Percentiles rank a stretch among this genome's conserved stretches.
These are phyloP conservation scores for Harrya chromipes DNA, from an alignment of 768 basidiomycete genomes.

Conservation along the genomic window DNA sequence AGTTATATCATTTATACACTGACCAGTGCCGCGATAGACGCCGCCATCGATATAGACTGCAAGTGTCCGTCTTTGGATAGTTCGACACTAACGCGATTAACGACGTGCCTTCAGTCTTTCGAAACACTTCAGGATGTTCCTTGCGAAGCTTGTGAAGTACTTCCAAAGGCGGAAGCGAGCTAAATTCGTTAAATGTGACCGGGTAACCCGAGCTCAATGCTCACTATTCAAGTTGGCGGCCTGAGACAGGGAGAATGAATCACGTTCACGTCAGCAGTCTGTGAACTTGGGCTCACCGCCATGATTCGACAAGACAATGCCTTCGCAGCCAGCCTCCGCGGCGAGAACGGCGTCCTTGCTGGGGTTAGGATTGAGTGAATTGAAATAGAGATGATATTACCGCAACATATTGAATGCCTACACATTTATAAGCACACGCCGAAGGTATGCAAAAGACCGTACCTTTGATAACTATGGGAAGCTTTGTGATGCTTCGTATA, in stretches of 20 bases:
- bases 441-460: background rate
- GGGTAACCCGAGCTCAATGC: constrained; percentile 15
- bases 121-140: constrained; percentile 72
- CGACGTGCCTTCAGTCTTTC: constrained; percentile 60
- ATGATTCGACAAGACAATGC: constrained; percentile 88
- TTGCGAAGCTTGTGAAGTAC: constrained; percentile 70
- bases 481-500: constrained; percentile 63
- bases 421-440: constrained; percentile 5
- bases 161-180: constrained; percentile 75
- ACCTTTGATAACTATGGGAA: constrained; percentile 79
- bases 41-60: constrained; percentile 83
- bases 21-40: constrained; percentile 76
- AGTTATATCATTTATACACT: constrained; percentile 10
- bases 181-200: constrained; percentile 26
- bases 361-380: constrained; percentile 4
- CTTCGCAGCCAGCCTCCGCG: constrained; percentile 78
- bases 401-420: constrained; percentile 71
- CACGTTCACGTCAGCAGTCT: background rate
- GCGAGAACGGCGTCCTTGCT: constrained; percentile 82
- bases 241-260: constrained; percentile 23
- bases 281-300: constrained; percentile 51
- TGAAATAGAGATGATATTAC: constrained; percentile 29
- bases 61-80: constrained; percentile 1
- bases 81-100: background rate
- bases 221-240: constrained; percentile 81